Evolutionary conservation across 2,329 filamentous ascomycete genomes (phyloP), one percentile per base, ranked within the genome.

Genomic region (Ilyonectria sp.): DNA sequence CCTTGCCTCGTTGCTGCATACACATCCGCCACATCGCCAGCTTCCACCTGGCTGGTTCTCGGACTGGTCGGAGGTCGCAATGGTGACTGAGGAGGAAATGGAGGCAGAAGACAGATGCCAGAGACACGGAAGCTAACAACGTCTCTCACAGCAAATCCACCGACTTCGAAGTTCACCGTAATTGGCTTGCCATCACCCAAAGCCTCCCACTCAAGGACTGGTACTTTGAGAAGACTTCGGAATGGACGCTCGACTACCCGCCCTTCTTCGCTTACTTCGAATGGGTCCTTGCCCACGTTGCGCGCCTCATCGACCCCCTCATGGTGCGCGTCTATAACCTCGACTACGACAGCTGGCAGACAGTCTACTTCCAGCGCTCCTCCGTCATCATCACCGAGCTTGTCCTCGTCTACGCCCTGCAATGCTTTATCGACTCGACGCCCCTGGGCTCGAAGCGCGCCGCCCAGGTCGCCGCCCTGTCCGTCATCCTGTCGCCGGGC

Each of bases 181-280:
- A 99, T 85, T 99, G 96, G 96, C 90, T 99, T 46, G 96, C 96
- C 70, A 94, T 98, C 74, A 98, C 96, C 5, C 87, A 97, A 82
- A 97, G 93, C 69, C 87, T 98, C 21, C 93, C 95, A 3, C 83
- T 95, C 57, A 90, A 93, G 80, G 87, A 97, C 74, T 99, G 96
- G 96, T 99, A 99, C 83, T 95, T 92, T 79, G 96, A 99, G 86
- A 92, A 95, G 83, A 97, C 95, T 2, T 99, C 96, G 66, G 94
- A 98, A 94, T 99, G 96, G 96, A 99, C 96, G 0, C 91, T 99
- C 77, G 96, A 99, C 84, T 99, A 99, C 79, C 96, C 96, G 35
- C 96, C 96, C 8, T 98, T 98, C 83, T 99, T 99, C 79, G 96
- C 96, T 74, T 95, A 93, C 79, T 98, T 98, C 83, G 96, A 99